Conservation (phyloP, 768 basidiomycete species). For the Strobilomyces echinocephalus region DNA sequence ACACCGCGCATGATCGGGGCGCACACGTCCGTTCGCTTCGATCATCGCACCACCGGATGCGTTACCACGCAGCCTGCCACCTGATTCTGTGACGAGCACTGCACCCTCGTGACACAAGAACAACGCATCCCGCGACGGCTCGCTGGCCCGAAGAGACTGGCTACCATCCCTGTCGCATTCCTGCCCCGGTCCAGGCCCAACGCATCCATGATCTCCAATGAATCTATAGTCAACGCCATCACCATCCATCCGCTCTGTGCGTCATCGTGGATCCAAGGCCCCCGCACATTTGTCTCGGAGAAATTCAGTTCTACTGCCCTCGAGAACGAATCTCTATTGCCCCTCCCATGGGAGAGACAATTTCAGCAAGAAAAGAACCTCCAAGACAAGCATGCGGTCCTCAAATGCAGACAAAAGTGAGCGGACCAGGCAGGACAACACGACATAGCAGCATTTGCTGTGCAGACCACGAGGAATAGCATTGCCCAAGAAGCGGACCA, state of each 20-base stretch:
- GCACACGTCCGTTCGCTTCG: constrained; percentile 32
- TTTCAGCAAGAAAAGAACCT: constrained; percentile 28
- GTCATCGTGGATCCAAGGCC: constrained; percentile 9
- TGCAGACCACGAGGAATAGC: constrained; percentile 3
- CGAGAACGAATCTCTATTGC: constrained; percentile 59
- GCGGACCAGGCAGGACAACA: constrained; percentile 6
- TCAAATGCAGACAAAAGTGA: constrained; percentile 15
- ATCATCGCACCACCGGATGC: constrained; percentile 35
- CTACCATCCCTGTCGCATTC: constrained; percentile 23
- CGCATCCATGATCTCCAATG: constrained; percentile 10
- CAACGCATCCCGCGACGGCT: constrained; percentile 20
- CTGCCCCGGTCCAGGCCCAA: constrained; percentile 29
- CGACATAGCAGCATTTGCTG: constrained; percentile 6
- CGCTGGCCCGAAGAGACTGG: constrained; percentile 25
- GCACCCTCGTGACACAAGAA: background rate
- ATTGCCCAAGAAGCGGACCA: constrained; percentile 17
- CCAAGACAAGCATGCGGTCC: constrained; percentile 10
- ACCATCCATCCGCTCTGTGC: constrained; percentile 19
- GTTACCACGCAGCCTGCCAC: constrained; percentile 21
- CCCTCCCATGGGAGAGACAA: constrained; percentile 42
- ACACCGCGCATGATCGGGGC: constrained; percentile 21
- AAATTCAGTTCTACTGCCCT: constrained; percentile 32
- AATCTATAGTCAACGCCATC: constrained; percentile 6
- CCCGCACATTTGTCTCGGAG: constrained; percentile 17
- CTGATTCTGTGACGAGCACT: constrained; percentile 19